Conservation (phyloP, 768 basidiomycete genomes). For the Phaffia australis region DNA sequence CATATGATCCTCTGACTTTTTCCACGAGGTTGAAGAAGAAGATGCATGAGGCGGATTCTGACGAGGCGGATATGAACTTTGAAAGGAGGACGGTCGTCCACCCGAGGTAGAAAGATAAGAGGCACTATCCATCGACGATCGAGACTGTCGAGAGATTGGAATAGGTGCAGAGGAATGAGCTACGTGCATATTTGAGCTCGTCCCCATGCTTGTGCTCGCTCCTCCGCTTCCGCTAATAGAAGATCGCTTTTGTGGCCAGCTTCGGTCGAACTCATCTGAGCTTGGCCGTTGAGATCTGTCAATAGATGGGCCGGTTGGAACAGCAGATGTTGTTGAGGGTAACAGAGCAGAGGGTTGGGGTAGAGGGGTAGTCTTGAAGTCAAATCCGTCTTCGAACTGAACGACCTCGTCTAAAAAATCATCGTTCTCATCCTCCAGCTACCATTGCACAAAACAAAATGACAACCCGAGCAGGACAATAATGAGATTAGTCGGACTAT, state of each 20-base stretch:
- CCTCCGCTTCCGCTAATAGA: neutral
- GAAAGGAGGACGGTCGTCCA: conserved; percentile 1
- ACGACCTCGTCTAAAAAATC: conserved; percentile 80
- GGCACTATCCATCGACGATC: neutral
- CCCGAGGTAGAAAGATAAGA: too few relatives aligned
- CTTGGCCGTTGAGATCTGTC: conserved; percentile 2
- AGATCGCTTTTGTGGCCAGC: conserved; percentile 62
- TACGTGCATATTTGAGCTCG: neutral
- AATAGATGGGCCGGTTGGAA: conserved; percentile 65
- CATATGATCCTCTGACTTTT: conserved; percentile 51
- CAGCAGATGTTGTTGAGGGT: neutral
- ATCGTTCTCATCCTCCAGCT: conserved; percentile 73
- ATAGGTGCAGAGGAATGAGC: neutral
- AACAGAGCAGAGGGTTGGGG: conserved; percentile 31
- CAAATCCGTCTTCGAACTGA: conserved; percentile 89
- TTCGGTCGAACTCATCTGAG: conserved; percentile 81
- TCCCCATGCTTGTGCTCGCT: conserved; percentile 5
- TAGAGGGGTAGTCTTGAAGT: conserved; percentile 60
- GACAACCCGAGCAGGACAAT: conserved; percentile 12
- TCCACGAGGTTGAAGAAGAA: conserved; percentile 21
- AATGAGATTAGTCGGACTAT: conserved; percentile 9
- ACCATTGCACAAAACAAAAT: conserved; percentile 24
- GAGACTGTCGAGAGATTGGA: conserved; percentile 1
- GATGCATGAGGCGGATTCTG: conserved; percentile 9
- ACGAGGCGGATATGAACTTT: conserved; percentile 3